Evolutionary conservation across 2,329 filamentous ascomycete genomes (phyloP).

Genomic region (Trichocomaceae sp.): DNA sequence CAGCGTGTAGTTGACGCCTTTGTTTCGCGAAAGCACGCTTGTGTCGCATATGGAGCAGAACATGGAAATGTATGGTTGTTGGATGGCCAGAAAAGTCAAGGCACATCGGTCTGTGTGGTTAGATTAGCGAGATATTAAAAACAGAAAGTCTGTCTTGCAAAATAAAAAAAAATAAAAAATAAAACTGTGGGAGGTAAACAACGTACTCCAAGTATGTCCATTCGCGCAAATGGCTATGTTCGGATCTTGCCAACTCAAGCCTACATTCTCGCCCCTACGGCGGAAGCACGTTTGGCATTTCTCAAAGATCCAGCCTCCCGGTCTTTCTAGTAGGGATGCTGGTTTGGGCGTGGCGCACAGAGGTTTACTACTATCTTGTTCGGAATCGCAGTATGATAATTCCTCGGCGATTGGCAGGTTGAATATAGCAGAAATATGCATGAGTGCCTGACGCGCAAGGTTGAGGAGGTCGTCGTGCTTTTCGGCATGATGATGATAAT

Average conservation of each 20-base stretch:
- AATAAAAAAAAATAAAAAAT: neutral
- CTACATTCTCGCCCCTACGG: slow-evolving; percentile 16
- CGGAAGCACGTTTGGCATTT: slow-evolving; percentile 47
- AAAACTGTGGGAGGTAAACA: neutral
- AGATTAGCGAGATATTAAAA: slow-evolving; percentile 11
- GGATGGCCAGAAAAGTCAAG: slow-evolving; percentile 50
- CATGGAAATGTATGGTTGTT: slow-evolving; percentile 49
- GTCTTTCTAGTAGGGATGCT: slow-evolving; percentile 17
- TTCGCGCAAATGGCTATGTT: slow-evolving; percentile 43
- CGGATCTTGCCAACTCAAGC: slow-evolving; percentile 44
- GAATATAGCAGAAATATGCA: slow-evolving; percentile 15
- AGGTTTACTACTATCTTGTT: neutral
- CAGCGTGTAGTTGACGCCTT: slow-evolving; percentile 22
- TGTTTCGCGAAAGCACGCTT: slow-evolving; percentile 42
- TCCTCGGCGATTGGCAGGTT: slow-evolving; percentile 24
- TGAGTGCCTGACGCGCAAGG: slow-evolving; percentile 22
- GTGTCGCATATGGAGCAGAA: slow-evolving; percentile 48
- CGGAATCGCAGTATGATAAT: slow-evolving; percentile 21
- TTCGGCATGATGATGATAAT: slow-evolving; percentile 7
- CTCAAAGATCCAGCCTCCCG: slow-evolving; percentile 34
- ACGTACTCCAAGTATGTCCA: slow-evolving; percentile 48
- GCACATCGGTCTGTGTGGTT: slow-evolving; percentile 44
- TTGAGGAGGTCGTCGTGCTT: slow-evolving; percentile 15
- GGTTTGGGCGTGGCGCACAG: slow-evolving; percentile 22
- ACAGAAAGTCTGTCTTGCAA: neutral